phyloP scores from a whole-genome alignment of 2,329 filamentous ascomycete species.

The Capronia americana region DNA sequence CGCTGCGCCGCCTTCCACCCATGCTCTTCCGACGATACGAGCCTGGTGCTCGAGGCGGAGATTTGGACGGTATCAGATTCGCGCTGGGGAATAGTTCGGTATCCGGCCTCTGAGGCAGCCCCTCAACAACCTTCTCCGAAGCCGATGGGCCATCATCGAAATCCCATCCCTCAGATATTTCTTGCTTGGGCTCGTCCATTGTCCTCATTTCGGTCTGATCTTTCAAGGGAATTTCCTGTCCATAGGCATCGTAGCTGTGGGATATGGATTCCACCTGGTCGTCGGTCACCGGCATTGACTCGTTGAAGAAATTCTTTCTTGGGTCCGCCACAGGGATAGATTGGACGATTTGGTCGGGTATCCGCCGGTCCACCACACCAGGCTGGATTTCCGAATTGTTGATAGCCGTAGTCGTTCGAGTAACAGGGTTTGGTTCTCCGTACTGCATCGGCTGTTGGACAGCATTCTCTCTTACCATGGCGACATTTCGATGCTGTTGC shows the following conservation, averaged over 20 bases:
- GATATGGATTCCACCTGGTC: slow-evolving; percentile 65
- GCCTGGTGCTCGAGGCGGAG: slow-evolving; percentile 68
- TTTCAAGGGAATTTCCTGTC: slow-evolving; percentile 56
- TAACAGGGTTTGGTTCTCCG: slow-evolving; percentile 48
- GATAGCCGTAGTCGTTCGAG: slow-evolving; percentile 51
- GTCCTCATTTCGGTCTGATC: slow-evolving; percentile 56
- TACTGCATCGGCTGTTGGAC: slow-evolving; percentile 64
- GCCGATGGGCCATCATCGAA: slow-evolving; percentile 78
- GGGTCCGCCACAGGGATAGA: slow-evolving; percentile 63
- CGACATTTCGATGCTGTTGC: slow-evolving; percentile 54
- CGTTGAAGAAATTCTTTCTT: slow-evolving; percentile 52
- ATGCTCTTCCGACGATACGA: slow-evolving; percentile 83
- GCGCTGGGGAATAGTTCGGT: slow-evolving; percentile 86
- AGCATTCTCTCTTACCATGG: slow-evolving; percentile 60
- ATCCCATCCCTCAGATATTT: slow-evolving; percentile 82
- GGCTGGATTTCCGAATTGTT: slow-evolving; percentile 46
- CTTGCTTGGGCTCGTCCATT: slow-evolving; percentile 41
- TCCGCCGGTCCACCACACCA: slow-evolving; percentile 52
- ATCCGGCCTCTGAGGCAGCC: slow-evolving; percentile 72
- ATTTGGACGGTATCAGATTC: slow-evolving; percentile 78
- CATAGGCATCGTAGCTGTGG: slow-evolving; percentile 65
- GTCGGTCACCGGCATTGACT: slow-evolving; percentile 51
- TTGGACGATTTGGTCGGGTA: slow-evolving; percentile 51
- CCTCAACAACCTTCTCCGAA: slow-evolving; percentile 52
- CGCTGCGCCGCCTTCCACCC: slow-evolving; percentile 69